Percentiles rank a stretch among this genome's conserved stretches.
phyloP scores from a whole-genome alignment of 768 basidiomycete species.

The Imleria badia region DNA sequence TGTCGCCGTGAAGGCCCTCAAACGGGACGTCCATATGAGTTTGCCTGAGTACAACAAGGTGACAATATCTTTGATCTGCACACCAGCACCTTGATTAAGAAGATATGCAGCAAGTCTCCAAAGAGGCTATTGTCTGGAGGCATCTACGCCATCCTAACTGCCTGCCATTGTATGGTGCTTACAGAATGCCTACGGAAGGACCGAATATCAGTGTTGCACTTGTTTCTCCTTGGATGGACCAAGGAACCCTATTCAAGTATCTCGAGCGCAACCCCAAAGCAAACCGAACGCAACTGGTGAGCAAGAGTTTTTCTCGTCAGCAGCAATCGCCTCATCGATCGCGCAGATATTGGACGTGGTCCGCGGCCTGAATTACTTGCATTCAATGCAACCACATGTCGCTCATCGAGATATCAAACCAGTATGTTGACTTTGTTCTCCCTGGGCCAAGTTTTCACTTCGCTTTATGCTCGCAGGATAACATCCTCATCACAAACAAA shows the following conservation, averaged over 20 bases:
- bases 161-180: constrained; percentile 37
- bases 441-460: not conserved
- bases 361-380: constrained; percentile 44
- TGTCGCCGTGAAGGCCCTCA: constrained; percentile 31
- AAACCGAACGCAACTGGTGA: constrained; percentile 34
- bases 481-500: constrained; percentile 44
- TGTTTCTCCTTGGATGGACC: constrained; percentile 42
- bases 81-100: not conserved
- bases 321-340: not conserved
- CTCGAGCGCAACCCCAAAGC: constrained; percentile 24
- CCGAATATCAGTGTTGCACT: constrained; percentile 23
- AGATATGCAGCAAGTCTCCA: constrained; percentile 20
- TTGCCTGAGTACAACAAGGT: constrained; percentile 20
- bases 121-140: constrained; percentile 36
- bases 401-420: constrained; percentile 33
- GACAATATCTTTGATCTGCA: not conserved
- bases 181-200: constrained; percentile 9
- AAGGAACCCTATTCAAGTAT: constrained; percentile 32
- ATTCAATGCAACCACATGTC: constrained; percentile 39
- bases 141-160: constrained; percentile 36
- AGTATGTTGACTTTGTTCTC: constrained; percentile 13
- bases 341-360: constrained; percentile 43
- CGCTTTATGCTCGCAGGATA: constrained; percentile 35
- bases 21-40: not conserved
- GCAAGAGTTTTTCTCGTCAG: not conserved